phyloP scores from a whole-genome alignment of 179 eudicot species.

The Drosera spatulata region DNA sequence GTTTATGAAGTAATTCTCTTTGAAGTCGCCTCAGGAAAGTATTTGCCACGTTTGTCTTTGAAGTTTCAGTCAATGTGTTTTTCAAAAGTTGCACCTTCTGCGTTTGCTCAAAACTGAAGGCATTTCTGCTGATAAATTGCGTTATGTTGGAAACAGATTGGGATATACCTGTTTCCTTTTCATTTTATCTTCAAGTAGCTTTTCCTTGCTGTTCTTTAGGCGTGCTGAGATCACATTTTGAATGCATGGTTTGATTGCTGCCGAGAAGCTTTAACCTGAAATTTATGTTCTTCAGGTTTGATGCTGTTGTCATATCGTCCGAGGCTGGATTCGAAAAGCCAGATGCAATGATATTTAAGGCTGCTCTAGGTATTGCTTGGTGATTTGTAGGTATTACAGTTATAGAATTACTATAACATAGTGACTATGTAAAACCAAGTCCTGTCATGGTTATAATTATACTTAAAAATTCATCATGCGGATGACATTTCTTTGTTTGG shows the following conservation, averaged over 20 bases:
- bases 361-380: slow-evolving; percentile 64
- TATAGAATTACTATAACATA: no score
- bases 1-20: slow-evolving; percentile 1
- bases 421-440: no score
- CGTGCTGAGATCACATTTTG: no score
- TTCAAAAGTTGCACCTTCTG: background rate
- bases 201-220: no score
- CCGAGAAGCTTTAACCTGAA: background rate
- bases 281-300: slow-evolving; percentile 45
- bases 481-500: background rate
- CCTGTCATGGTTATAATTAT: no score
- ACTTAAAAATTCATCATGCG: no score
- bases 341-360: slow-evolving; percentile 56
- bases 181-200: no score
- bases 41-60: background rate
- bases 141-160: no score
- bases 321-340: slow-evolving; percentile 97
- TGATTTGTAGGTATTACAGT: background rate
- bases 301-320: slow-evolving; percentile 81
- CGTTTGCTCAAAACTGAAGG: background rate
- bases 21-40: background rate
- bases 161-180: no score
- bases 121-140: no score
- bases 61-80: slow-evolving; percentile 1
- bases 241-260: background rate